Percentiles rank a stretch among this genome's conserved stretches.
phyloP scores from a whole-genome alignment of 768 basidiomycete species.

The Tulasnella sp. region DNA sequence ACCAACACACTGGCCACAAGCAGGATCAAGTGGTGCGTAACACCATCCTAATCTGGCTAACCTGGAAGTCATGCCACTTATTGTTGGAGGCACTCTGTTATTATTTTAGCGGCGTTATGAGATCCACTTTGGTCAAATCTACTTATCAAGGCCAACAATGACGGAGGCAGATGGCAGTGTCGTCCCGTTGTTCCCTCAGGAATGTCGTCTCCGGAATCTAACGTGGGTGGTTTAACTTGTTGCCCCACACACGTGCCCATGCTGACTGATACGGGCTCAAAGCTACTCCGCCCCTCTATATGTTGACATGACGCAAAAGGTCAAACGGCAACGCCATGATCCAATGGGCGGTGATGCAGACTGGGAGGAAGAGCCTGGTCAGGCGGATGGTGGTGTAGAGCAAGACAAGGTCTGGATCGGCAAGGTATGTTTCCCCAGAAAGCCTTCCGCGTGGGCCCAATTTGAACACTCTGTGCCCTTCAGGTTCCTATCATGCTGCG shows the following conservation, averaged over 20 bases:
- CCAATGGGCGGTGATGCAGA: conserved; percentile 67
- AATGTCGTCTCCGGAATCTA: conserved; percentile 85
- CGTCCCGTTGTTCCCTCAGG: conserved; percentile 90
- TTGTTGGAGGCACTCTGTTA: no score
- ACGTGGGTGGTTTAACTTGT: conserved; percentile 35
- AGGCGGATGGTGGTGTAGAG: conserved; percentile 43
- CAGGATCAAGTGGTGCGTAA: conserved; percentile 31
- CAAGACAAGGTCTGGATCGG: conserved; percentile 84
- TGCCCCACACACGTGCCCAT: neutral
- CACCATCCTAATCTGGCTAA: neutral
- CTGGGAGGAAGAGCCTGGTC: conserved; percentile 64
- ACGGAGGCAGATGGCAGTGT: conserved; percentile 94
- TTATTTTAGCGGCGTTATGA: conserved; percentile 72
- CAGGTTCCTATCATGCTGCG: conserved; percentile 98
- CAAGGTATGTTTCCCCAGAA: conserved; percentile 44
- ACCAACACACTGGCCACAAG: conserved; percentile 87
- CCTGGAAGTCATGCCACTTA: neutral
- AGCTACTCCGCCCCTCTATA: conserved; percentile 86
- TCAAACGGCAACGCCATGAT: conserved; percentile 70
- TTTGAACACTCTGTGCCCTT: neutral
- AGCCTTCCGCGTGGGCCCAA: neutral
- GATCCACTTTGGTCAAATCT: conserved; percentile 96
- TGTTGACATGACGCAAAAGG: conserved; percentile 87
- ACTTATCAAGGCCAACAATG: conserved; percentile 86
- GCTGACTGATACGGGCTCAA: neutral